Evolutionary conservation across 371 early-diverging fungal species (phyloP).

Genomic region (Circinella minor): DNA sequence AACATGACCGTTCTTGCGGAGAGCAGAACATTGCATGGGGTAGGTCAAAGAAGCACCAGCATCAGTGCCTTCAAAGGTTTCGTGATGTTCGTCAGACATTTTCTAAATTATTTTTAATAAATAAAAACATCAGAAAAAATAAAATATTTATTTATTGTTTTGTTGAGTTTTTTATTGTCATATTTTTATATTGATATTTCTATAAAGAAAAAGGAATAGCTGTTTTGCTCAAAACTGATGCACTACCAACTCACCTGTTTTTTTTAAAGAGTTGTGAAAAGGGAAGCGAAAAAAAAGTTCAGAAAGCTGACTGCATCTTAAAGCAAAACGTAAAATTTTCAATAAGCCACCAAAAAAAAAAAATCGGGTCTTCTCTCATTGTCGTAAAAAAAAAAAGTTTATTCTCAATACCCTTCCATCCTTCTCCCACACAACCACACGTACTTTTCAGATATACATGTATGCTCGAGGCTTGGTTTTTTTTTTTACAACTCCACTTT

Average conservation of each 20-base stretch:
- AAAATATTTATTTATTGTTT: neutral
- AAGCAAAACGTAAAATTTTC: constrained; percentile 1
- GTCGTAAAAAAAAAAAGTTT: too few species aligned
- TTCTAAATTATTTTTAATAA: constrained; percentile 7
- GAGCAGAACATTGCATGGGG: constrained; percentile 99
- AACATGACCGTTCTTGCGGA: constrained; percentile 98
- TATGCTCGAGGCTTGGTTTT: too few species aligned
- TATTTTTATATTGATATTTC: neutral
- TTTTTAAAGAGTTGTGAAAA: constrained; percentile 1
- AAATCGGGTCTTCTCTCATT: neutral
- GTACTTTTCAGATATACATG: too few species aligned
- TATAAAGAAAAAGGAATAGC: too few species aligned
- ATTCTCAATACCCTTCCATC: too few species aligned
- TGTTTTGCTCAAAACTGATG: neutral
- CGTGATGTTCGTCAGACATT: constrained; percentile 64
- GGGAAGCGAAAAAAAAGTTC: constrained; percentile 2
- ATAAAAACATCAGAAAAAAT: neutral
- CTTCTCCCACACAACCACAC: too few species aligned
- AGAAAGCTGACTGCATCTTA: constrained; percentile 1
- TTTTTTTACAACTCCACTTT: too few species aligned
- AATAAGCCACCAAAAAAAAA: neutral
- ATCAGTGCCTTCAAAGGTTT: constrained; percentile 72
- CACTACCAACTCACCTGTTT: neutral
- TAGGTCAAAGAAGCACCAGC: constrained; percentile 91
- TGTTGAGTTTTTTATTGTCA: neutral